phyloP scores from a whole-genome alignment of 306 rosid species.

The Cicer bijugum region DNA sequence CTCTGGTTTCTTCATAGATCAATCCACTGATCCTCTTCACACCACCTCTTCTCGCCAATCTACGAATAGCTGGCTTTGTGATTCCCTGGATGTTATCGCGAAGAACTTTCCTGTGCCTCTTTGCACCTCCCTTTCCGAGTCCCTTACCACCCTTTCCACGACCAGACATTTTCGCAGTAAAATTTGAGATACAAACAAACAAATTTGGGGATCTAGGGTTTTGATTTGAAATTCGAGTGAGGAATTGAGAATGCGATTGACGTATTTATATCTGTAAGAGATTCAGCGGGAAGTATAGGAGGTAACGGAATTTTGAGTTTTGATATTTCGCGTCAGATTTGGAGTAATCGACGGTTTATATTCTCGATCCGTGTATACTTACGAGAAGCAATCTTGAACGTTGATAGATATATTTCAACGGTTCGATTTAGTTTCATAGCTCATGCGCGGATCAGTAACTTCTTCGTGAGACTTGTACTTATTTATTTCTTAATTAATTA shows the following conservation, averaged over 20 bases:
- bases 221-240: not conserved
- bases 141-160: slow-evolving; percentile 52
- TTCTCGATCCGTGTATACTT: slow-evolving; percentile 20
- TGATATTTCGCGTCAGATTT: not conserved
- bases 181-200: not conserved
- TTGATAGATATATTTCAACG: slow-evolving; percentile 9
- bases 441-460: not conserved
- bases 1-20: slow-evolving; percentile 49
- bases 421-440: not conserved
- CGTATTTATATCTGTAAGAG: slow-evolving; percentile 14
- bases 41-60: slow-evolving; percentile 46
- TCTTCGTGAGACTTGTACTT: not conserved
- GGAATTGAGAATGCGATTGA: fast-evolving
- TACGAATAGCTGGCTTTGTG: slow-evolving; percentile 47
- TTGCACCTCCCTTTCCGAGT: slow-evolving; percentile 46
- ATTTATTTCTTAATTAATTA: too few relatives aligned
- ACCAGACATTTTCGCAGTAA: slow-evolving; percentile 15
- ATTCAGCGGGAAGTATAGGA: slow-evolving; percentile 10
- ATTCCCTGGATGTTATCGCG: slow-evolving; percentile 48
- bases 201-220: not conserved
- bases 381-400: not conserved
- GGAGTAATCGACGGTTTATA: not conserved
- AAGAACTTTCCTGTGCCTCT: slow-evolving; percentile 48
- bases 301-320: not conserved
- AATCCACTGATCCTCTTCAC: slow-evolving; percentile 47